These are phyloP conservation scores for Marvania coccoides DNA, from an alignment of 139 green algal genomes.

Conservation along the genomic window DNA sequence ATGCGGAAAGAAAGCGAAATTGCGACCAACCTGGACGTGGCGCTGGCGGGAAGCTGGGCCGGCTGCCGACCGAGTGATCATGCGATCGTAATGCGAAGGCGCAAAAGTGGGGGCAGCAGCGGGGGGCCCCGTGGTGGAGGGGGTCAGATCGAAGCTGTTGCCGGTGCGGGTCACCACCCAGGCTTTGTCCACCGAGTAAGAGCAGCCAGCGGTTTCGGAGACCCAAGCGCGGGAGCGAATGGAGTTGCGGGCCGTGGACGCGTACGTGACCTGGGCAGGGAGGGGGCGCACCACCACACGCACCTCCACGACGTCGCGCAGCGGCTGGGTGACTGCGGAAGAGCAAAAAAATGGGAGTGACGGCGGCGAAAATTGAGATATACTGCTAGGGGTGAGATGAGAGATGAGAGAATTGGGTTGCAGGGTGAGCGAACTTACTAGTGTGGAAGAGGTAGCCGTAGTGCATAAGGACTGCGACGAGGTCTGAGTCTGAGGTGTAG, in stretches of 20 bases:
- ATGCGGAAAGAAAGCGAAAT: too few species aligned
- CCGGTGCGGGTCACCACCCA: conserved; percentile 55
- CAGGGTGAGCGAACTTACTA: too few species aligned
- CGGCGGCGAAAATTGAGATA: too few species aligned
- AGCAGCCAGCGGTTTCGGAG: conserved; percentile 44
- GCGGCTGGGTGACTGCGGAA: conserved; percentile 8
- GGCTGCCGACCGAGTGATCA: conserved; percentile 61
- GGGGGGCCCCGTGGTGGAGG: conserved; percentile 28
- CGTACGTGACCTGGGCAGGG: conserved; percentile 51
- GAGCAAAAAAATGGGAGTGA: not conserved
- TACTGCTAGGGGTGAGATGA: too few species aligned
- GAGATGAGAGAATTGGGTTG: not conserved
- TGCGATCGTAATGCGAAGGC: conserved; percentile 47
- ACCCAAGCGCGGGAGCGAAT: conserved; percentile 80
- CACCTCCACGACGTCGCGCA: conserved; percentile 49
- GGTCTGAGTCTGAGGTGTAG: conserved; percentile 91
- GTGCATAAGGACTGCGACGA: conserved; percentile 94
- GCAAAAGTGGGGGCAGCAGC: conserved; percentile 68
- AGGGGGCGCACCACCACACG: conserved; percentile 51
- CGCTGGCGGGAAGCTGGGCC: conserved; percentile 2
- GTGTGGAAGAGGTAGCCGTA: conserved; percentile 68
- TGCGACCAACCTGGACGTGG: conserved; percentile 17
- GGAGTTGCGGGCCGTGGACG: conserved; percentile 51
- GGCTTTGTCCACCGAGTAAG: conserved; percentile 70
- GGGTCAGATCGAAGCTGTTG: conserved; percentile 49